Evolutionary conservation across 2,329 filamentous ascomycete genomes (phyloP).

Genomic region (Ascocoryne sarcoides): DNA sequence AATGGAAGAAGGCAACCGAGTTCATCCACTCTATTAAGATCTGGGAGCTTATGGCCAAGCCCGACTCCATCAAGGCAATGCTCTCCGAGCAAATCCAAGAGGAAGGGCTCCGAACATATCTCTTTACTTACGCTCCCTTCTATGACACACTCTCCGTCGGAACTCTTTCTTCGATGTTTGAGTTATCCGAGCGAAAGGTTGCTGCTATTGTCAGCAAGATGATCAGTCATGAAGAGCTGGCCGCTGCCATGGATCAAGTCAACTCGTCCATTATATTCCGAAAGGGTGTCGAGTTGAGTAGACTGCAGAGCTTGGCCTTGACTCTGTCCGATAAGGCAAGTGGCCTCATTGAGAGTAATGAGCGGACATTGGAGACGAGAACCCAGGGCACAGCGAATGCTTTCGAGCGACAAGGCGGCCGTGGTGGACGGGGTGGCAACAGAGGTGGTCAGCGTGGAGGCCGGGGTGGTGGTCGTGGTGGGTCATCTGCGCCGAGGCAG

Average conservation of each 20-base stretch:
- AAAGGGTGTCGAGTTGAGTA: conserved; percentile 95
- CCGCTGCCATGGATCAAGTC: conserved; percentile 93
- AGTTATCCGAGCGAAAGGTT: conserved; percentile 84
- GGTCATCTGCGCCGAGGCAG: conserved; percentile 54
- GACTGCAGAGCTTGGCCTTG: conserved; percentile 89
- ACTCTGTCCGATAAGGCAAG: conserved; percentile 95
- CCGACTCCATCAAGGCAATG: conserved; percentile 93
- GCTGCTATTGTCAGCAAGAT: conserved; percentile 96
- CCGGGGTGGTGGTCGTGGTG: conserved; percentile 44
- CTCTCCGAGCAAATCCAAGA: conserved; percentile 97
- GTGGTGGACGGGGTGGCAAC: conserved; percentile 58
- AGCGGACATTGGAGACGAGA: conserved; percentile 92
- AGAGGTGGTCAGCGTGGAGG: conserved; percentile 48
- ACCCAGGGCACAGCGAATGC: conserved; percentile 93
- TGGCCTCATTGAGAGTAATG: conserved; percentile 91
- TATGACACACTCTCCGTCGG: conserved; percentile 90
- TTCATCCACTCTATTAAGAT: conserved; percentile 99
- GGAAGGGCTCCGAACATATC: conserved; percentile 93
- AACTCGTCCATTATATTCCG: conserved; percentile 97
- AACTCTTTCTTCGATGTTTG: conserved; percentile 89
- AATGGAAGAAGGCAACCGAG: conserved; percentile 94
- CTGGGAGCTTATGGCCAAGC: conserved; percentile 93
- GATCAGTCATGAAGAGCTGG: conserved; percentile 98
- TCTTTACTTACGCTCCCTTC: conserved; percentile 98
- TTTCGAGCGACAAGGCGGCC: conserved; percentile 85